These are phyloP conservation scores for Cephalotrichum gorgonifer DNA, from an alignment of 2,329 filamentous ascomycete species.

Conservation along the genomic window DNA sequence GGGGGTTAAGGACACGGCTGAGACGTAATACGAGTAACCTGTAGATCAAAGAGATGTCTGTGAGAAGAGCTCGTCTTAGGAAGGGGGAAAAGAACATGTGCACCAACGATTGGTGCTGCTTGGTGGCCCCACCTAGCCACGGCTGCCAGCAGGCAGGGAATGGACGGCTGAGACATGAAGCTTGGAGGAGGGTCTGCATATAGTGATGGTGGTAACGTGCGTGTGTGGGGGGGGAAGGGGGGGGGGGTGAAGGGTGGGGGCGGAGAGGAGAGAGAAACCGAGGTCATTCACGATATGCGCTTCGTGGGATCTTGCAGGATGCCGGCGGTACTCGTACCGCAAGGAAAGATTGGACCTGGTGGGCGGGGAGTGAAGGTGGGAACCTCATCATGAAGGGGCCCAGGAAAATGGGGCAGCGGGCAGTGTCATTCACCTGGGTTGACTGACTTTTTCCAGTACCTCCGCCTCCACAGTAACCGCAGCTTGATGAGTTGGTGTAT, in stretches of 20 bases:
- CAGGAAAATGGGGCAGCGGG: background rate
- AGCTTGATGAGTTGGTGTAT: slow-evolving; percentile 40
- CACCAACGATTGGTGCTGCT: background rate
- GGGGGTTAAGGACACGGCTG: slow-evolving; percentile 48
- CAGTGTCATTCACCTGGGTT: slow-evolving; percentile 27
- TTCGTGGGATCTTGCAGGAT: background rate
- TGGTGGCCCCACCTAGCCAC: background rate
- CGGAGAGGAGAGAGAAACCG: background rate
- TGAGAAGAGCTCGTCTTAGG: background rate
- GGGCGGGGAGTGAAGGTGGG: background rate
- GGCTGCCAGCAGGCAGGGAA: background rate
- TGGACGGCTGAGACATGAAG: background rate
- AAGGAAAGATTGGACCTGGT: background rate
- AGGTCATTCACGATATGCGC: background rate
- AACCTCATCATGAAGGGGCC: background rate
- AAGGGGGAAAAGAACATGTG: slow-evolving; percentile 11
- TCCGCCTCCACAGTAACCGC: slow-evolving; percentile 40
- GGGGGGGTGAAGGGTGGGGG: background rate
- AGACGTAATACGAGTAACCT: slow-evolving; percentile 68
- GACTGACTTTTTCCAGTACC: slow-evolving; percentile 33
- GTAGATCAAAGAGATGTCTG: slow-evolving; percentile 3
- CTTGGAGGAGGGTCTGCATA: background rate
- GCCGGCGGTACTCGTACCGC: background rate
- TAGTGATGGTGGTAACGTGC: too few relatives aligned
- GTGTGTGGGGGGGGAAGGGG: too few relatives aligned